Evolutionary conservation across 2,329 filamentous ascomycete genomes (phyloP), one percentile per base, ranked within the genome.

Genomic region (Beauveria medogensis): DNA sequence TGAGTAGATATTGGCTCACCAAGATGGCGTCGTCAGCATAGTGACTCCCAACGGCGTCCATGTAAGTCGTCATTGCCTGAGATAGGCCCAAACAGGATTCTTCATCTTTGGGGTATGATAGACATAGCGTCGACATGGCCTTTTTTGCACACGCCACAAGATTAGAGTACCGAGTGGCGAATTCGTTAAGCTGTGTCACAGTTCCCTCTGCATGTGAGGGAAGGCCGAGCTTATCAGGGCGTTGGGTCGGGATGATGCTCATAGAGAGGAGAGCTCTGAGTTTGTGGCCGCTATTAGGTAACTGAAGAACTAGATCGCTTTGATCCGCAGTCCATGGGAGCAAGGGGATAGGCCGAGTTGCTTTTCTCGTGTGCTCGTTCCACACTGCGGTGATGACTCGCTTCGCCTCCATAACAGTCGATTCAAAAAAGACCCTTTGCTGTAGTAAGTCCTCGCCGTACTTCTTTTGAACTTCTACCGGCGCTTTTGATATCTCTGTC

Each of bases 1-100:
- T 76, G 1, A 89, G 73, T 0, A 88, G 69, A 37, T 65, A 53
- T 2, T 54, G 61, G 24, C 67, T 69, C 61, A 65, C 65, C 0
- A 72, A 64, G 0, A 68, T 64, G 2, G 76, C 71, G 1, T 64
- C 55, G 0, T 66, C 43, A 0, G 79, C 62, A 56, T 80, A 77
- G 1, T 64, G 37, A 8, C 59, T 44, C 10, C 61, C 63, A 1
- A 64, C 59, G 5, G 34, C 63, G 0, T 22, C 14, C 34, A 65
- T 20, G n/a, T 64, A 37, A 0, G 40, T 9, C 3, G 54, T 14
- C 2, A 68, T 61, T 0, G 2, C 34, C 3, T 1, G 8, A 18
- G 55, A 22, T 20, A 51, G n/a, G 12, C 10, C n/a, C 16, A 52
- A 12, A 18, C 46, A 59, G 14, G 24, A 4, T 5, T 22, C 47